These are phyloP conservation scores for Monosporozyma siamensis DNA, from an alignment of 805 yeast genomes.

Conservation along the genomic window DNA sequence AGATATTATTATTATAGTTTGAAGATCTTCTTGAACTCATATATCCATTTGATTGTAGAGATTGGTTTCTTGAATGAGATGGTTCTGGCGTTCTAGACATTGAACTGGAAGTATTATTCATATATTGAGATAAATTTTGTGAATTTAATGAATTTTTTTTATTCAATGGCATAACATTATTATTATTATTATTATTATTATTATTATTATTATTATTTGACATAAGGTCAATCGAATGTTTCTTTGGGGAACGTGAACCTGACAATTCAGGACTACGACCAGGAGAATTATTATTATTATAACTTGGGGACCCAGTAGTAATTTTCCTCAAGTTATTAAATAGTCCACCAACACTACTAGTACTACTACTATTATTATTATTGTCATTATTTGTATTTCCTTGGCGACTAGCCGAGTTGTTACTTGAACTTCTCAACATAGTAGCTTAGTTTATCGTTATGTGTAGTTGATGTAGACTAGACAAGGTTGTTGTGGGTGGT, in stretches of 20 bases:
- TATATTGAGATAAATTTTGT: constrained; percentile 24
- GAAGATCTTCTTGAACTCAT: constrained; percentile 16
- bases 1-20: not conserved
- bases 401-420: not conserved
- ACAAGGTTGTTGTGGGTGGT: no score
- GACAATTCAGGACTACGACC: not conserved
- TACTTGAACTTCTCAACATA: constrained; percentile 8
- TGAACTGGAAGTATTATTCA: constrained; percentile 7
- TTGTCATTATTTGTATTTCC: not conserved
- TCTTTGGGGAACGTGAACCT: not conserved
- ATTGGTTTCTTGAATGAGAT: constrained; percentile 14
- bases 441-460: no score
- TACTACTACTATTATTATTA: not conserved
- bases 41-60: constrained; percentile 18
- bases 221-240: not conserved
- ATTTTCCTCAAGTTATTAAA: constrained; percentile 25
- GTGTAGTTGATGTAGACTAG: no score
- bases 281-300: not conserved
- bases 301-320: constrained; percentile 11
- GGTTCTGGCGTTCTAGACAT: not conserved
- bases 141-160: constrained; percentile 23
- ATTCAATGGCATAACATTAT: no score
- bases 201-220: constrained; percentile 4
- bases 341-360: constrained; percentile 6
- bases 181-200: no score